Evolutionary conservation across 2,329 filamentous ascomycete species (phyloP), one percentile per base, ranked within the genome.

Genomic region (Pezicula carpinea): DNA sequence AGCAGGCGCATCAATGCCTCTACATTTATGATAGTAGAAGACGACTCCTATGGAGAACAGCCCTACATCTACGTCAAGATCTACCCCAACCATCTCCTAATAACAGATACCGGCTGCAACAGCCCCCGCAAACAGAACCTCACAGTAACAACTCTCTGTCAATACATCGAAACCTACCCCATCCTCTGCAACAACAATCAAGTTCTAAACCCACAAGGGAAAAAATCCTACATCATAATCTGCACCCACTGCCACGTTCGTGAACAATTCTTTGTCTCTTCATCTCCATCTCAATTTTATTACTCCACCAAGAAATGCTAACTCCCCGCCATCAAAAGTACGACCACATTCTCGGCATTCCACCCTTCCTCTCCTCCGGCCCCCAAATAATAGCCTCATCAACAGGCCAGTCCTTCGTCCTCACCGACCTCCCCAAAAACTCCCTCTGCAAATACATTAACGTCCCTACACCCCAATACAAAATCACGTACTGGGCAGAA

Each of bases 61-160:
- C 72, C 72, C 2, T 61, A 69, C 48, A 72, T 75, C n/a, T 75
- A 73, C 50, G 66, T 64, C 41, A 74, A 74, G 50, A 33, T 71
- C 2, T 68, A 66, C 48, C 59, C 62, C 4, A 50, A 61, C 0
- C 48, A 67, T 19, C 42, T 74, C 11, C 55, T 74, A 2, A 54
- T 74, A 2, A 66, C 67, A 13, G 72, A 75, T 47, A 73, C 71
- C 3, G 72, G 72, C n/a, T 73, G 69, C 54, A 66, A 71, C 46
- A 60, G 62, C 17, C 61, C 69, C 15, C 54, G 55, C 11, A 44
- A 46, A 11, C 55, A 60, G 19, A 54, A 63, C 18, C 54, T 53
- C 7, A 38, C 55, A 18, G 39, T 61, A 29, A 64, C 57, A 31
- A 66, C 66, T 4, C 61, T 75, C 6, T 64, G 65, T 4, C 39